These are phyloP conservation scores for Volvox africanus DNA, from an alignment of 139 green algal species.

Conservation along the genomic window DNA sequence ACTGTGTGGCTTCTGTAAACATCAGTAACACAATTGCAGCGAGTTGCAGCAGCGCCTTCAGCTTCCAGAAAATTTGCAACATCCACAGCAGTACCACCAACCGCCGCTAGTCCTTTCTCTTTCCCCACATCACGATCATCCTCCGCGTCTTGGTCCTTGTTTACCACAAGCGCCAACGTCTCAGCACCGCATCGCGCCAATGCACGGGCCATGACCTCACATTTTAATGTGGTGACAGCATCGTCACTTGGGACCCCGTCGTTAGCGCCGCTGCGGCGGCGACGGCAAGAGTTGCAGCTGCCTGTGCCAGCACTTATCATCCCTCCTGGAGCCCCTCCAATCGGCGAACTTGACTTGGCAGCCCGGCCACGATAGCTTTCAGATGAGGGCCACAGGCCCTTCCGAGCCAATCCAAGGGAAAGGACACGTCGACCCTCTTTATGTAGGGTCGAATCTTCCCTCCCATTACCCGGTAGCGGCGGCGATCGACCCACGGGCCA, in stretches of 20 bases:
- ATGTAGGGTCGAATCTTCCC: background rate
- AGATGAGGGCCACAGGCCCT: background rate
- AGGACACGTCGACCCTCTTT: background rate
- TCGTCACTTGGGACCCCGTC: background rate
- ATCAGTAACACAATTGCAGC: too few relatives aligned
- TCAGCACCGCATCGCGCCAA: background rate
- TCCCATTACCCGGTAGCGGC: background rate
- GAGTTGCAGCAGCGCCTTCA: too few relatives aligned
- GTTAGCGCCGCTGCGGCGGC: background rate
- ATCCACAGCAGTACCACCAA: background rate
- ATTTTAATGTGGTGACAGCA: background rate
- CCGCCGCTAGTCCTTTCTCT: background rate
- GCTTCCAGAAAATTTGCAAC: too few relatives aligned
- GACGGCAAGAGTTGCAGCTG: background rate
- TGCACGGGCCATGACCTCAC: background rate
- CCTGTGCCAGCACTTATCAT: background rate
- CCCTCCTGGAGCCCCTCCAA: background rate
- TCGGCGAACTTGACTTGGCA: background rate
- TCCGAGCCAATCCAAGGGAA: background rate
- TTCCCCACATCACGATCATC: background rate
- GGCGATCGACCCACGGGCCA: background rate
- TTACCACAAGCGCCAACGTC: background rate
- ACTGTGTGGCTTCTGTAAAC: too few relatives aligned
- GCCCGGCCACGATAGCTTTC: background rate
- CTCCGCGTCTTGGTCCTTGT: background rate